Percentiles rank a stretch among this genome's conserved stretches.
Evolutionary conservation across 225 moss, liverwort and hornwort species (phyloP).

Genomic region (Neckera pumila): DNA sequence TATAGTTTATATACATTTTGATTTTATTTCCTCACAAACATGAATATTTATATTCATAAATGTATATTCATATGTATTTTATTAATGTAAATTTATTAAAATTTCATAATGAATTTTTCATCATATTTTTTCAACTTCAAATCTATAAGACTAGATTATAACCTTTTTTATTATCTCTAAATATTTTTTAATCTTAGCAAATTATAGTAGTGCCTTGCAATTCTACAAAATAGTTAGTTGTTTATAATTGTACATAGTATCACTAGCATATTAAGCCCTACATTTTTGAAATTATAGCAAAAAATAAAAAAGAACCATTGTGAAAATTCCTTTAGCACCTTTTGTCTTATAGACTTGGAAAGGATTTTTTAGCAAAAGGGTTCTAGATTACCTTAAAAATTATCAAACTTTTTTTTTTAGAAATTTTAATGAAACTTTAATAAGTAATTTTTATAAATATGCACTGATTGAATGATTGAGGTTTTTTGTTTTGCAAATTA

Average conservation of each 20-base stretch:
- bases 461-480: background rate
- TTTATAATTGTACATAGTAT: background rate
- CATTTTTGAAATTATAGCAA: background rate
- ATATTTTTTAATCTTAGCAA: fast-evolving
- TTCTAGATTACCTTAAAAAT: background rate
- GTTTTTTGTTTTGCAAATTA: no score
- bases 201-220: background rate
- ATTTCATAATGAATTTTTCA: background rate
- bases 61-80: background rate
- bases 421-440: fast-evolving
- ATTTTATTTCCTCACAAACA: background rate
- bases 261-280: background rate
- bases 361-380: no score
- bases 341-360: background rate
- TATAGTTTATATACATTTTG: background rate
- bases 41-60: background rate
- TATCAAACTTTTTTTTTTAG: background rate
- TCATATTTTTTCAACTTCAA: background rate
- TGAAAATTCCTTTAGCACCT: background rate
- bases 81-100: background rate
- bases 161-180: background rate
- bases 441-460: fast-evolving
- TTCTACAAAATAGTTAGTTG: background rate
- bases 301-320: background rate
- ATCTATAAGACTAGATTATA: background rate